These are phyloP conservation scores for Eugenia klotzschiana DNA, from an alignment of 441 rosid genomes.

Conservation along the genomic window DNA sequence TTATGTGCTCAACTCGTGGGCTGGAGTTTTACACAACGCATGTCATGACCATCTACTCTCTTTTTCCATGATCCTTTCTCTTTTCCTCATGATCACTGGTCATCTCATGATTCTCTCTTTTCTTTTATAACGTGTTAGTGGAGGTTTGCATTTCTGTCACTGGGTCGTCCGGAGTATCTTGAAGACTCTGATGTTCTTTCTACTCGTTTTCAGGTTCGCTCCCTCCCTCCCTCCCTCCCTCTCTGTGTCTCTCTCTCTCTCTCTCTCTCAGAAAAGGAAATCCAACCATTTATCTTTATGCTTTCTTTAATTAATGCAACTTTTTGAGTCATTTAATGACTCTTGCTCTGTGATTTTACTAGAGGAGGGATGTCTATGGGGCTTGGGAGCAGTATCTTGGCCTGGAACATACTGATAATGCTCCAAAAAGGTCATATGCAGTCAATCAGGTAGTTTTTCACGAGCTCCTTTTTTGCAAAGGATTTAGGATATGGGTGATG, in stretches of 20 bases:
- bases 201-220: constrained; percentile 6
- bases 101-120: not conserved
- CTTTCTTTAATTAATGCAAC: not conserved
- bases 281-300: not conserved
- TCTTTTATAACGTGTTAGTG: constrained; percentile 18
- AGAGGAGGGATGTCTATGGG: constrained; percentile 1
- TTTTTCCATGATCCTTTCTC: not conserved
- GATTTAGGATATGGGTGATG: not conserved
- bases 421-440: not conserved
- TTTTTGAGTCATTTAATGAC: not conserved
- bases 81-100: not conserved
- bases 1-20: not conserved
- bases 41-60: not conserved
- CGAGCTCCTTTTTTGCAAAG: not conserved
- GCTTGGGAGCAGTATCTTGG: constrained; percentile 2
- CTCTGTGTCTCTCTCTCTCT: not conserved
- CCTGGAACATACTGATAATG: not conserved
- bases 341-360: not conserved
- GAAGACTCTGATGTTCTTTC: constrained; percentile 48
- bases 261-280: not conserved
- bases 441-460: not conserved
- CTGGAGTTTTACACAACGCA: not conserved
- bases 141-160: constrained; percentile 52
- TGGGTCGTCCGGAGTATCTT: constrained; percentile 58
- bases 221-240: not conserved